Base-by-base conservation (phyloP, 495 filamentous ascomycete genomes). In the Oidiodendron maius region DNA sequence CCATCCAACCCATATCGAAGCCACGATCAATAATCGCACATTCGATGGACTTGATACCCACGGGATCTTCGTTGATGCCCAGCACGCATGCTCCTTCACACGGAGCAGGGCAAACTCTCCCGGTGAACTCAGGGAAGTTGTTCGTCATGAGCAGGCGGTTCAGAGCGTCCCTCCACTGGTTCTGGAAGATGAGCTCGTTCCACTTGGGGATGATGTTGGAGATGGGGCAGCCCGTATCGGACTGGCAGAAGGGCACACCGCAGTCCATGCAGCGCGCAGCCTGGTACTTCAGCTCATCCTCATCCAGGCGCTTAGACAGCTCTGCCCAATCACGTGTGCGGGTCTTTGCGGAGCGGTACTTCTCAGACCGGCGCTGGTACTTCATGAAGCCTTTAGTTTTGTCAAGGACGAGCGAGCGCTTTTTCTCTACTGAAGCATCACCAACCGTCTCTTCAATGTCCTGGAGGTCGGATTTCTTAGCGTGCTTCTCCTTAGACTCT, bases 171-270 rank as follows among this genome's bases (percentile, higher is more conserved):
- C 82, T 82, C 93, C 93, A 99, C 59, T 96, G 87, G 60, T 87
- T 86, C 61, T 86, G 79, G 72, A 96, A 96, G 0, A 96, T 83
- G 15, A 97, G 61, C 48, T 97, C 94, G 48, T 96, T 97, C 90
- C 90, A 99, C 62, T 99, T 99, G 37, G 93, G 93, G 63, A 99
- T 99, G 67, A 99, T 96, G 71, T 99, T 99, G 59, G 88, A 94
- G 68, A 99, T 96, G 0, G 93, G 93, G 65, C 93, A 99, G 42
- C 93, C 93, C 51, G 87, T 89, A 55, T 99, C 93, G 8, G 90
- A 96, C 65, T 99, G 93, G 61, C 93, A 99, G 77, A 99, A 99
- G 3, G 93, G 93, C 61, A 99, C 91, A 81, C 93, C 93, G 57
- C 93, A 99, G 75, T 99, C 93, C 93, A 99, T 99, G 72, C 93